These are phyloP conservation scores for Massariosphaeria phaeospora DNA, from an alignment of 495 filamentous ascomycete species.

Conservation along the genomic window DNA sequence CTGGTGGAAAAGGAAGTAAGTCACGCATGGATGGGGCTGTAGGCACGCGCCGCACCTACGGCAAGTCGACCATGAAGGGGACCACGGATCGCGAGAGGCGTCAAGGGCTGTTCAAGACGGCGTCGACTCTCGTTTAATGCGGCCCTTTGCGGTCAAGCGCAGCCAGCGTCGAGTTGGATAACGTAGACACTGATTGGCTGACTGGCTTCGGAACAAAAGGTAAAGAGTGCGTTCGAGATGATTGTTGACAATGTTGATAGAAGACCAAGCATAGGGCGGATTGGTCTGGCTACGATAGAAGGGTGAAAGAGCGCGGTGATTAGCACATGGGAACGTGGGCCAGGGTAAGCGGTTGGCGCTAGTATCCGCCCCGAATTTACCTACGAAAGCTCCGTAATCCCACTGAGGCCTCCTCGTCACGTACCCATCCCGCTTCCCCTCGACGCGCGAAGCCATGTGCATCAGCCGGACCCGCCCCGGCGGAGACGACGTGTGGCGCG, in stretches of 20 bases:
- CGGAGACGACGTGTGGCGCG: conserved; percentile 26
- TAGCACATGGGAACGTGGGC: conserved; percentile 10
- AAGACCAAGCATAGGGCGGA: conserved; percentile 2
- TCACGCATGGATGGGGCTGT: conserved; percentile 7
- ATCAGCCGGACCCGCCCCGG: conserved; percentile 1
- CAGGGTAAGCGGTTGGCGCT: conserved; percentile 12
- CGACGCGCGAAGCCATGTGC: conserved; percentile 2
- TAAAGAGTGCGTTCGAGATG: not conserved
- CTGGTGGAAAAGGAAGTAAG: conserved; percentile 10
- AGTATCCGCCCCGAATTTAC: not conserved
- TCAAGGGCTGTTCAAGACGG: conserved; percentile 6
- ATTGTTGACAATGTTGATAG: conserved; percentile 17
- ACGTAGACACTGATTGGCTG: conserved; percentile 10
- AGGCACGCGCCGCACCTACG: not conserved
- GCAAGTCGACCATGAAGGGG: not conserved
- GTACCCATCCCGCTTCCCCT: not conserved
- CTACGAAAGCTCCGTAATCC: conserved; percentile 10
- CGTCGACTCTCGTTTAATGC: conserved; percentile 20
- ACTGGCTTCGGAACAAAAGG: conserved; percentile 7
- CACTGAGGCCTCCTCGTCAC: conserved; percentile 18
- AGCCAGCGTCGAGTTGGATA: conserved; percentile 2
- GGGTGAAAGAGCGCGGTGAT: conserved; percentile 17
- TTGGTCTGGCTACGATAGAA: conserved; percentile 6
- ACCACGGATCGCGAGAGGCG: conserved; percentile 19
- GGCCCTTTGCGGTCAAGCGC: conserved; percentile 7